Conservation (phyloP, 257 asterid genomes). For the Orobanche coerulescens region DNA sequence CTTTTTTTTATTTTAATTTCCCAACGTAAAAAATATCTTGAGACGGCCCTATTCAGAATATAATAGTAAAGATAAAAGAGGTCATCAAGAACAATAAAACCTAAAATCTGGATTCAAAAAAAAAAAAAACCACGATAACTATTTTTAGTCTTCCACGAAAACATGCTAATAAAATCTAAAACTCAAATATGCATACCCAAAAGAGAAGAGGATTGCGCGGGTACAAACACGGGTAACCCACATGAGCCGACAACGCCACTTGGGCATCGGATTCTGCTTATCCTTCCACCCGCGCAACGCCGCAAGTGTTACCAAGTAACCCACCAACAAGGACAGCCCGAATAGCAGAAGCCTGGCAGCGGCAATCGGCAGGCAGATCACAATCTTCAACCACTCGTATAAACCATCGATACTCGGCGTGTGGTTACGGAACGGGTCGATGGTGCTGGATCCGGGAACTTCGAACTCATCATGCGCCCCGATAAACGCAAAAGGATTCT, state of each 20-base stretch:
- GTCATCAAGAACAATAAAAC: background rate
- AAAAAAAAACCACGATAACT: background rate
- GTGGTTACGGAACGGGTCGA: slow-evolving; percentile 74
- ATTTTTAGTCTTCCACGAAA: background rate
- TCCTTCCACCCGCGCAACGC: slow-evolving; percentile 85
- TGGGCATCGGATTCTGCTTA: slow-evolving; percentile 73
- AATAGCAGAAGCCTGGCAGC: slow-evolving; percentile 53
- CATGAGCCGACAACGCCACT: slow-evolving; percentile 79
- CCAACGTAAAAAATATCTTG: too few relatives aligned
- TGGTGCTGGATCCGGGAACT: slow-evolving; percentile 52
- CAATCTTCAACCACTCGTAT: slow-evolving; percentile 84
- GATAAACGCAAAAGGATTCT: slow-evolving; percentile 50
- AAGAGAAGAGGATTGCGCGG: slow-evolving; percentile 75
- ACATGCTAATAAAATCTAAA: background rate
- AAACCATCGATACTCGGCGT: slow-evolving; percentile 65
- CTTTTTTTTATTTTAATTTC: background rate
- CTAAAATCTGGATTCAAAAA: background rate
- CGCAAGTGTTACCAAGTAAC: slow-evolving; percentile 51
- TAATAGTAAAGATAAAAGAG: background rate
- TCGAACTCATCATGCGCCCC: slow-evolving; percentile 54
- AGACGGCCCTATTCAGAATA: background rate
- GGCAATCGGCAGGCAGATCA: slow-evolving; percentile 68
- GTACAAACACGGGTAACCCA: slow-evolving; percentile 71
- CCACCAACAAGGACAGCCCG: slow-evolving; percentile 51
- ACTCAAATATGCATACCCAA: slow-evolving; percentile 51